Evolutionary conservation across 83 land plant genomes (phyloP), one percentile per base, ranked within the genome.

Genomic region (Thuja plicata): DNA sequence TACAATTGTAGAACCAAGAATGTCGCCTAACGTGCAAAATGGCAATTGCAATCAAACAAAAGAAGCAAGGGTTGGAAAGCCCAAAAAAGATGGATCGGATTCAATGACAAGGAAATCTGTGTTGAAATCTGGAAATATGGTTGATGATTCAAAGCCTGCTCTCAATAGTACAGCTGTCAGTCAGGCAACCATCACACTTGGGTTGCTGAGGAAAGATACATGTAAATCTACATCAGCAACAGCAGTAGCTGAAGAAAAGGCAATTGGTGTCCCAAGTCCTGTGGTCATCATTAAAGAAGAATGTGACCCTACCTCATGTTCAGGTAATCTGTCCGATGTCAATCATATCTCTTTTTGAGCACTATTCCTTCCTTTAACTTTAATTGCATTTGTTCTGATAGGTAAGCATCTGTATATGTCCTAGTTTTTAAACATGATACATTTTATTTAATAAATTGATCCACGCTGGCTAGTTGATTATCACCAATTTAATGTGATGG

Each of bases 71-170:
- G 89, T 91, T 34, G 74, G 85, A 41, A 94, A 94, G 80, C 88
- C 45, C 38, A 46, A 50, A 37, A 95, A 91, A 73, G 93, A 92
- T 43, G 88, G 90, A 71, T 27, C 81, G 7, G 78, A 80, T 21
- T 15, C 78, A 46, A 21, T 91, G 52, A 93, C 90, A 52, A 92
- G 89, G 78, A 92, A 92, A 89, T 89, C 83, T 83, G 86, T 91
- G 4, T 84, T 89, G 40, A 93, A 87, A 66, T 55, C 57, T 34
- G 97, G 94, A 77, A 85, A 85, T 3, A 73, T 90, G 27, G 34
- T 50, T 10, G 40, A 17, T 15, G 76, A 79, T 77, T 91, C 92
- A 87, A 30, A 86, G 76, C 50, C 60, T 17, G 54, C 54, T 57
- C 24, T 52, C 38, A 86, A 88, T 66, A 24, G 57, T 52, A 62